Conservation (phyloP, 331 rosid species). For the Cucumis variabilis region DNA sequence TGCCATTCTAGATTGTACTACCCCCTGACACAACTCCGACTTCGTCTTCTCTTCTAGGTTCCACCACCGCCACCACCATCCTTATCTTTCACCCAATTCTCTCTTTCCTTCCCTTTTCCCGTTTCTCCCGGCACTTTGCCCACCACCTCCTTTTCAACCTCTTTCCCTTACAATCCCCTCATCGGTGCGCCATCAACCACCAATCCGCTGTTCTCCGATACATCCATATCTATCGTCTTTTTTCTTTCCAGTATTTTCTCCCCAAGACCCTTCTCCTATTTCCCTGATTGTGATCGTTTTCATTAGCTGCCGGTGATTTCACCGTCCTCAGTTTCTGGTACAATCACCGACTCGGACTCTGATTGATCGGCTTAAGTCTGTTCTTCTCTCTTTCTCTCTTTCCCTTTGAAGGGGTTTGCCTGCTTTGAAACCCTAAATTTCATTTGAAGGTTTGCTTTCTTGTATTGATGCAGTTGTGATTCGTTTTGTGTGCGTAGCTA, state of each 20-base stretch:
- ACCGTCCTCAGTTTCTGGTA: neutral
- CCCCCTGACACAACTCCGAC: neutral
- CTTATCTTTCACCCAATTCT: neutral
- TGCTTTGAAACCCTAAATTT: slow-evolving; percentile 35
- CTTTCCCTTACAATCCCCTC: neutral
- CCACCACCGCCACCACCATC: neutral
- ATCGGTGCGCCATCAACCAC: neutral
- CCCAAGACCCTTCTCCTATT: neutral
- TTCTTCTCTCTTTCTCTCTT: neutral
- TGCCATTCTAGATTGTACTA: neutral
- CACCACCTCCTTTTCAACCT: neutral
- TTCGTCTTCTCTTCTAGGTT: neutral
- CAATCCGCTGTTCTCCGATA: neutral
- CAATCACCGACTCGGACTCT: slow-evolving; percentile 36
- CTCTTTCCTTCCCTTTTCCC: neutral
- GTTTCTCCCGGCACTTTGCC: slow-evolving; percentile 32
- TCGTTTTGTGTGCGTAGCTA: neutral
- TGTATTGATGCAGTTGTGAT: neutral
- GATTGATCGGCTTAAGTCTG: neutral
- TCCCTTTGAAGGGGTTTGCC: neutral
- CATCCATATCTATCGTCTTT: slow-evolving; percentile 4
- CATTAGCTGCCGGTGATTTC: neutral
- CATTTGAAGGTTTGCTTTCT: neutral
- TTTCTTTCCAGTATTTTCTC: neutral
- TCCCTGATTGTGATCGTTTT: neutral